These are phyloP conservation scores for Trichoderma gamsii DNA, from an alignment of 495 filamentous ascomycete species.

Conservation along the genomic window DNA sequence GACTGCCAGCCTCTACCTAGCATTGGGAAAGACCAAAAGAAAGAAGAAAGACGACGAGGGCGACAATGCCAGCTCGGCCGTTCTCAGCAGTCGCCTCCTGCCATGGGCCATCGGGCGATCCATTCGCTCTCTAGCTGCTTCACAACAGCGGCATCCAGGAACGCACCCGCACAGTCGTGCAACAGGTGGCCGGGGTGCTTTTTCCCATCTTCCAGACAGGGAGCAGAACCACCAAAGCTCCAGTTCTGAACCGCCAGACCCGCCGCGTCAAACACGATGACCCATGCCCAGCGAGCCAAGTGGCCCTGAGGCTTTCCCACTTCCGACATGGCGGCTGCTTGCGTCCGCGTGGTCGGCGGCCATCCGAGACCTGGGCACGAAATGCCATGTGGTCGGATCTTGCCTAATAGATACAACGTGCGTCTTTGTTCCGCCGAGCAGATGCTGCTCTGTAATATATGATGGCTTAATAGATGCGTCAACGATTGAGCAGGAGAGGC, in stretches of 20 bases:
- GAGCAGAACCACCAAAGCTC: not conserved
- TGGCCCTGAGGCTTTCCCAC: constrained; percentile 13
- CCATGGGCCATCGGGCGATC: constrained; percentile 2
- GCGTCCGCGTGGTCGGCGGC: constrained; percentile 10
- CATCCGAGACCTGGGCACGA: constrained; percentile 12
- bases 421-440: not conserved
- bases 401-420: constrained; percentile 11
- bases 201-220: not conserved
- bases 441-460: not conserved
- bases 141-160: not conserved
- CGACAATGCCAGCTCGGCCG: constrained; percentile 6
- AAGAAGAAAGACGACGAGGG: not conserved
- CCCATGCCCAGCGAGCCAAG: constrained; percentile 3
- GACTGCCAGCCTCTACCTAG: not conserved
- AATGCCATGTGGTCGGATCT: constrained; percentile 13
- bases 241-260: constrained; percentile 3
- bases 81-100: not conserved
- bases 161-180: not conserved
- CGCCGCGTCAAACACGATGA: not conserved
- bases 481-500: not conserved
- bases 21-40: not conserved
- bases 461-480: not conserved
- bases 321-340: constrained; percentile 13
- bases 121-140: constrained; percentile 2
- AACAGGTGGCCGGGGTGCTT: not conserved